Base-by-base conservation (phyloP, 169 alveolate species). In the Plasmodium cynomolgi region DNA sequence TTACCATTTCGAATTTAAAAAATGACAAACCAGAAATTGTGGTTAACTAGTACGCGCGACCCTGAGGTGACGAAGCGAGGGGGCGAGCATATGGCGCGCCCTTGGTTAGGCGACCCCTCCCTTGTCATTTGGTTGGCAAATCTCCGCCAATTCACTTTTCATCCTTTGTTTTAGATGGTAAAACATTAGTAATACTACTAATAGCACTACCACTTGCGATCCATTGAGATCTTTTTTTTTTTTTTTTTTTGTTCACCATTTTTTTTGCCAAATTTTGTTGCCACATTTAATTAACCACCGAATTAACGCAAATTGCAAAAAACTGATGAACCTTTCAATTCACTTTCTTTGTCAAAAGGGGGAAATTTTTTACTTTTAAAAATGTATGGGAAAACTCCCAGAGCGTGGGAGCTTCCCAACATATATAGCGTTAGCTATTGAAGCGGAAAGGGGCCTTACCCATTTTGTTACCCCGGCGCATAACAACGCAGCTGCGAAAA, bases 1-100 rank as follows among this genome's bases (percentile, higher is more conserved):
- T 88, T 34, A 71, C 34, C 29, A 88, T 88, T 72, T 88, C 94
- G 17, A 58, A 88, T 88, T 58, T 88, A 62, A 77, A 77, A 20
- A 41, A 39, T 8, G 73, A n/a, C 1, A 47, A 88, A 37, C 94
- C 94, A 7, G 44, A 56, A 56, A 88, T 88, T 88, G 37, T 39
- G 13, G 29, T 88, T 79, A 58, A 77, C 20, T 88, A 80, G 23
- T 15, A 33, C n/a, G 17, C n/a, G n/a, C 37, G n/a, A 29, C 23
- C 7, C 23, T 50, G 7, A 50, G 62, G 3, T 15, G 62, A 50
- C 20, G 62, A 50, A 1, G 5, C 62, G 23, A 13, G 23, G 62
- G 23, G 62, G 62, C 23, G 62, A 50, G 8, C 20, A 50, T 50
- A 50, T 50, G 62, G 58, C 11, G 2, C 9, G 2, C 17, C 56